Evolutionary conservation across 192 early-diverging fungal genomes (phyloP), one percentile per base, ranked within the genome.

Genomic region (Rhizophagus sp.): DNA sequence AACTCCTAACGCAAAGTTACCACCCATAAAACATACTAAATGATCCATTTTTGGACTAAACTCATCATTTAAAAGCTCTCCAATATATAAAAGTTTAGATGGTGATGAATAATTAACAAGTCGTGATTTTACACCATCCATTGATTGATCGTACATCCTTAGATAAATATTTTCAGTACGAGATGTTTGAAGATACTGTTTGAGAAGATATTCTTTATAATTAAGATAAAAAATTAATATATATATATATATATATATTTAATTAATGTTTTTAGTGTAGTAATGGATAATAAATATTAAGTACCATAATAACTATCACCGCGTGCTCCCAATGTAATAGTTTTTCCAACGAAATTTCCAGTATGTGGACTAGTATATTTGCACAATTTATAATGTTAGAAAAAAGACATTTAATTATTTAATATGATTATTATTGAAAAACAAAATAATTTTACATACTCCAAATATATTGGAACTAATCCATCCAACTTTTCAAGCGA

Each of bases 251-350:
- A 6, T 36, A 36, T 36, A 36, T 36, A 36, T 36, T 36, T 0
- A 36, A 36, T 36, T 5, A 36, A 5, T 41, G 5, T 41, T 41
- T 41, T 6, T 41, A 41, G 39, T 41, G 17, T 33, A 12, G 13
- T 3, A 39, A 36, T 4, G 63, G n/a, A 24, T 27, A 1, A 47
- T 34, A 25, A 47, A 22, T 73, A 71, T 44, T 11, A 50, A 50
- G 68, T 89, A 92, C 92, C 93, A 86, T 99, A 99, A 79, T 96
- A 99, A 76, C 94, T 95, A 65, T 99, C 97, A 1, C 94, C 93
- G 13, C 90, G 82, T 22, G 92, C 91, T 3, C 97, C 96, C 39
- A 97, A 86, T 27, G 94, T 85, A 33, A 95, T 90, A 52, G 89
- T 89, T 30, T 72, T 39, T 1, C 89, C 87, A n/a, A 75, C 63